Conservation (phyloP, 176 grass and related monocot genomes). For the Phyllostachys edulis region DNA sequence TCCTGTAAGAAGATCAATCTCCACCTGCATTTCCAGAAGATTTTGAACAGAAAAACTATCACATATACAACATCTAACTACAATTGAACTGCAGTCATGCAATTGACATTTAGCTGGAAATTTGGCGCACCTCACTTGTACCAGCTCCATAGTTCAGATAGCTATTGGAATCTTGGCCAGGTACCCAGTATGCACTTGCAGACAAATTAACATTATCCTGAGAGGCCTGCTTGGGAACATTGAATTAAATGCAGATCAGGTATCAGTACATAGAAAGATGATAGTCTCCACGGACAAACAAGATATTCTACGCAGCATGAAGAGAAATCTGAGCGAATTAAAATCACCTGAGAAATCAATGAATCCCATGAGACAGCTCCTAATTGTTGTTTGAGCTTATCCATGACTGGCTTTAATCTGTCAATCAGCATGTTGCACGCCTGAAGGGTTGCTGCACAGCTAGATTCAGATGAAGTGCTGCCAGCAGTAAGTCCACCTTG, state of each 20-base stretch:
- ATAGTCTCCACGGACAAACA: neutral
- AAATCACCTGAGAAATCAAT: constrained; percentile 53
- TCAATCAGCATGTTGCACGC: constrained; percentile 55
- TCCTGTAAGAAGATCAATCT: constrained; percentile 67
- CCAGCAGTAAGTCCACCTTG: constrained; percentile 60
- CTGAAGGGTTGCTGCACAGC: constrained; percentile 60
- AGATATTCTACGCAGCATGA: neutral
- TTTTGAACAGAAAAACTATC: neutral
- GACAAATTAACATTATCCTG: constrained; percentile 54
- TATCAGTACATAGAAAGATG: neutral
- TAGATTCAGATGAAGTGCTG: constrained; percentile 65
- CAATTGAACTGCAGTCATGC: neutral
- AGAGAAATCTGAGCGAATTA: neutral
- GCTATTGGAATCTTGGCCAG: constrained; percentile 27
- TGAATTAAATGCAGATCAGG: neutral
- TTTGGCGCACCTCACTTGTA: constrained; percentile 44
- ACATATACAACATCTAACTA: neutral
- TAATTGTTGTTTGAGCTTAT: constrained; percentile 39
- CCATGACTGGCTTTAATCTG: constrained; percentile 54
- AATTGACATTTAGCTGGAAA: neutral
- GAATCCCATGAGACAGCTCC: constrained; percentile 54
- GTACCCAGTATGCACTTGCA: constrained; percentile 61
- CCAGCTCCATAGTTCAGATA: constrained; percentile 79
- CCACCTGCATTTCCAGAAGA: constrained; percentile 40
- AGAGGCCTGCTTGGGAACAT: constrained; percentile 37